Evolutionary conservation across 768 basidiomycete species (phyloP).

Genomic region (Austroboletus festivus): DNA sequence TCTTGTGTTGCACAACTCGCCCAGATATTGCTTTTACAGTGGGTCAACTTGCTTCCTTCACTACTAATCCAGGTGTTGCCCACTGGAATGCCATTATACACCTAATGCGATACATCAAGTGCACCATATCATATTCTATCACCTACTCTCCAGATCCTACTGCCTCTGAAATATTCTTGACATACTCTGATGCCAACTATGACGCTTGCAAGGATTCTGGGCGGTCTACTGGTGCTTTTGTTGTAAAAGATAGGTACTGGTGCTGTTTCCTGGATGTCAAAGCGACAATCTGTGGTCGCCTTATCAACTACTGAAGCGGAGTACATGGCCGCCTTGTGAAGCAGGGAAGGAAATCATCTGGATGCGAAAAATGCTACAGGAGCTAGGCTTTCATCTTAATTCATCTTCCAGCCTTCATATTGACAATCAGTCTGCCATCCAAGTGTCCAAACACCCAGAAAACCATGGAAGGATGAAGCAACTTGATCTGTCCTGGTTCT

Average conservation of each 20-base stretch:
- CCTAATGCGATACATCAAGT: slow-evolving; percentile 9
- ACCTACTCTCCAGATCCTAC: neutral
- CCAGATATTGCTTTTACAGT: slow-evolving; percentile 28
- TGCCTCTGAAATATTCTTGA: neutral
- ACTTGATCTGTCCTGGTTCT: slow-evolving; percentile 4
- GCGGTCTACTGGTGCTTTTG: neutral
- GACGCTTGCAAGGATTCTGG: neutral
- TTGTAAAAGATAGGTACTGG: slow-evolving; percentile 12
- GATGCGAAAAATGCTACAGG: slow-evolving; percentile 23
- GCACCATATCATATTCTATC: neutral
- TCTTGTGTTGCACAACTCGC: slow-evolving; percentile 6
- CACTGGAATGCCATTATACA: slow-evolving; percentile 18
- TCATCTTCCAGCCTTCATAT: slow-evolving; percentile 1
- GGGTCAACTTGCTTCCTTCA: neutral
- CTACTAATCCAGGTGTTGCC: slow-evolving; percentile 17
- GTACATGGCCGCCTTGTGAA: no score
- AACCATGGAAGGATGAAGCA: slow-evolving; percentile 29
- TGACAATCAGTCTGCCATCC: slow-evolving; percentile 13
- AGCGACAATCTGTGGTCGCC: no score
- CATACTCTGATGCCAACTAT: neutral
- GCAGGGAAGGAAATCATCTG: slow-evolving; percentile 22
- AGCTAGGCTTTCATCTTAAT: no score
- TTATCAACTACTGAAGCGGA: no score
- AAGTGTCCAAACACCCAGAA: slow-evolving; percentile 15
- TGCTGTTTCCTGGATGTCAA: slow-evolving; percentile 13